Conservation (phyloP, 2,329 filamentous ascomycete species). For the Epichloe sibirici region DNA sequence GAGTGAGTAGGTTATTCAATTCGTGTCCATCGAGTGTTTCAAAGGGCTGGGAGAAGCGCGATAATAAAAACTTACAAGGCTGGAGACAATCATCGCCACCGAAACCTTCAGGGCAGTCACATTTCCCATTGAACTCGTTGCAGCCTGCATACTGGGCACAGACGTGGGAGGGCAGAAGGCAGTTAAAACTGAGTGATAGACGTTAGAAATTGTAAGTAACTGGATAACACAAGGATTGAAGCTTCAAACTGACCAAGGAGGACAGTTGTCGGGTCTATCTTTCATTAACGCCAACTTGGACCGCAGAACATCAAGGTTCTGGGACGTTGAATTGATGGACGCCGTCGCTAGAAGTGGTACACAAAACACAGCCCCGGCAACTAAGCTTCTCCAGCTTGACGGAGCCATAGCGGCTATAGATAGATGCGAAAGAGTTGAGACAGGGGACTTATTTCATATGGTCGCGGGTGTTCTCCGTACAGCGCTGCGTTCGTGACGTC, state of each 20-base stretch:
- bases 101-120: conserved; percentile 82
- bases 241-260: conserved; percentile 49
- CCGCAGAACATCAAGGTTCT: conserved; percentile 46
- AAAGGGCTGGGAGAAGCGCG: not conserved
- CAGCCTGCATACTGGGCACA: conserved; percentile 87
- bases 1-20: not conserved
- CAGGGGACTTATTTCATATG: too few species aligned
- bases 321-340: conserved; percentile 43
- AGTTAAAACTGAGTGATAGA: conserved; percentile 68
- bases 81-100: conserved; percentile 87
- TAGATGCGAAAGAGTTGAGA: conserved; percentile 9
- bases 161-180: conserved; percentile 80
- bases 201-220: conserved; percentile 13
- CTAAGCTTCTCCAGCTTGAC: conserved; percentile 24
- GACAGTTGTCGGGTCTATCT: conserved; percentile 63
- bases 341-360: conserved; percentile 29
- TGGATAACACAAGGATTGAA: not conserved
- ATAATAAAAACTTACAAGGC: conserved; percentile 43
- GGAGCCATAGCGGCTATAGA: conserved; percentile 26
- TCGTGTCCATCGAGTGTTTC: not conserved
- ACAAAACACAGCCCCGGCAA: conserved; percentile 26
- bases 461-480: too few species aligned
- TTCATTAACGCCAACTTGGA: conserved; percentile 60
- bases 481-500: not conserved
- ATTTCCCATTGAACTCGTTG: conserved; percentile 84